Base-by-base conservation (phyloP, 345 rosid genomes). In the Aquilaria sinensis region DNA sequence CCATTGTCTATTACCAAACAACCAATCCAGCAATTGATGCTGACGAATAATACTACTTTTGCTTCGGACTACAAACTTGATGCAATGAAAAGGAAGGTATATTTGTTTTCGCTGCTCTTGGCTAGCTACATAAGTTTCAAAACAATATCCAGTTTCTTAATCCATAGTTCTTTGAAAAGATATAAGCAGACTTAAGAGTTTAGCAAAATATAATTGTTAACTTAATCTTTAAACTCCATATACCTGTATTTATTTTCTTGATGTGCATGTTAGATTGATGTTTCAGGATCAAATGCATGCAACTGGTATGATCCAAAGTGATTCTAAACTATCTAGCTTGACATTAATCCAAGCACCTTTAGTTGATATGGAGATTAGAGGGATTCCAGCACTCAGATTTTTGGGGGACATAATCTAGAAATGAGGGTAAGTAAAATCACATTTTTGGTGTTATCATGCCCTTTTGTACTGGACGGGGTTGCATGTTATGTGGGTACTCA, bases 301-400 rank as follows among this genome's bases (percentile, higher is more conserved):
- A 46, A 89, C 90, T 65, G 97, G 88, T 54, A 75, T 88, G 95
- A 82, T 94, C 47, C 67, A 56, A 48, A 80, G 68, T 68, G 99
- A 94, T 77, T 75, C 86, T 31, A 92, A 88, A 60, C 97, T 88
- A 70, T 77, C 95, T 29, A 78, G 76, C 62, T 78, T 94, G 83
- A 76, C 74, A 63, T 49, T 90, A 62, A 83, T 90, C 77, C 69
- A 85, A 68, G 94, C 95, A 33, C 99, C 97, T 34, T 73, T 93
- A 51, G 96, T 90, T 11, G 98, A 93, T 74, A 85, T 88, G 63
- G 99, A 94, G 88, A 94, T 94, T 61, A 85, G 97, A 77, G 97
- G 99, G 43, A 96, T 90, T 48, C 96, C 95, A 12, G 99, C 97
- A 43, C 92, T 94, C 53, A 80, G 72, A 65, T 94, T 94, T 63